Percentiles rank a stretch among this genome's conserved stretches.
phyloP scores from a whole-genome alignment of 257 asterid genomes.

The Nicotiana paniculata region DNA sequence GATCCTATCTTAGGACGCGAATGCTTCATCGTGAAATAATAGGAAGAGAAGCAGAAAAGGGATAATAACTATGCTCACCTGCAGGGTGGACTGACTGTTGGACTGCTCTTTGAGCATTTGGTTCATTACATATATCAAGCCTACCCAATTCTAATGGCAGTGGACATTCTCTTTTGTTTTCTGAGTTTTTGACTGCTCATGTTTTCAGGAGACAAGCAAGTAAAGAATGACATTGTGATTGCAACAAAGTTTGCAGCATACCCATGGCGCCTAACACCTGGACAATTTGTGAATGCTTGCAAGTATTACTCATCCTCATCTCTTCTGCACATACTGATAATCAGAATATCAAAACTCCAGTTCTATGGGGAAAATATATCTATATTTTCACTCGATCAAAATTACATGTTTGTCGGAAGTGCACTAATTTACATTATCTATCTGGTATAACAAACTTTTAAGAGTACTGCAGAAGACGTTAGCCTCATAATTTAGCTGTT shows the following conservation, averaged over 20 bases:
- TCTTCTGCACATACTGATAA: background rate
- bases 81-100: background rate
- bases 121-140: background rate
- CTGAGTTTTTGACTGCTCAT: background rate
- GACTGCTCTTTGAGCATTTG: background rate
- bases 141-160: background rate
- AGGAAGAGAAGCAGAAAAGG: background rate
- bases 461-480: background rate
- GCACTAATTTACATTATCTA: background rate
- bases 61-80: background rate
- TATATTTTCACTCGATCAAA: background rate
- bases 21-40: background rate
- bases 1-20: background rate
- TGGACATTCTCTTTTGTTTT: background rate
- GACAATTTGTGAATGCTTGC: slow-evolving; percentile 89
- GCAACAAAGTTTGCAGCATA: slow-evolving; percentile 97
- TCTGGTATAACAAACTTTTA: background rate
- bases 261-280: slow-evolving; percentile 93
- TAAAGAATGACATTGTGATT: slow-evolving; percentile 46
- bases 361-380: background rate
- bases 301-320: slow-evolving; percentile 37
- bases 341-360: background rate
- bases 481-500: background rate
- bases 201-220: slow-evolving; percentile 48
- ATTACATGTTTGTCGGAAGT: background rate